phyloP scores from a whole-genome alignment of 495 filamentous ascomycete species.

The Delitschia confertaspora region DNA sequence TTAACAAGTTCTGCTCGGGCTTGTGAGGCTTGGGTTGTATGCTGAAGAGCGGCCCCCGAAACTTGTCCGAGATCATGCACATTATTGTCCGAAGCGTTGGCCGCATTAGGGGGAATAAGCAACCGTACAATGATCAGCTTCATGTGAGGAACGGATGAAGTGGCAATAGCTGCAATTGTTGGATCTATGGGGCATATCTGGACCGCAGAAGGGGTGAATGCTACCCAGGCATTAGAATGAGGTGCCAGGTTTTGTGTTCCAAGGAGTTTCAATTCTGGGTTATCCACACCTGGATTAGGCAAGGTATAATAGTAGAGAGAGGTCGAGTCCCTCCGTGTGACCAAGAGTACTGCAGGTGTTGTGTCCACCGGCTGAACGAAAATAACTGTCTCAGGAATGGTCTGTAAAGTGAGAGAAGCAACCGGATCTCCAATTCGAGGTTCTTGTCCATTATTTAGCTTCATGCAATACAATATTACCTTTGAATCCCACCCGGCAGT shows the following conservation, averaged over 20 bases:
- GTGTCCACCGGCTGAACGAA: slow-evolving; percentile 46
- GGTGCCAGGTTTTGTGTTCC: slow-evolving; percentile 57
- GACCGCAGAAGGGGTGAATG: slow-evolving; percentile 54
- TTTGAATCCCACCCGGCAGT: slow-evolving; percentile 60
- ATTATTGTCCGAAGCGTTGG: neutral
- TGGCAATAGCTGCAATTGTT: slow-evolving; percentile 51
- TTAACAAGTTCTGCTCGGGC: slow-evolving; percentile 41
- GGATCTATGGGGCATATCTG: slow-evolving; percentile 49
- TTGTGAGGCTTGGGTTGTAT: slow-evolving; percentile 43
- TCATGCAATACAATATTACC: slow-evolving; percentile 44
- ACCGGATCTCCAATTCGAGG: slow-evolving; percentile 34
- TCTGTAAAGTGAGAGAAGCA: slow-evolving; percentile 42
- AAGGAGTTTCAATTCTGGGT: slow-evolving; percentile 22
- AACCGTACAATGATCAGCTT: slow-evolving; percentile 57
- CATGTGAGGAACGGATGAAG: slow-evolving; percentile 54
- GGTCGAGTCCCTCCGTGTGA: slow-evolving; percentile 54
- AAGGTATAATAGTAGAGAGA: slow-evolving; percentile 52
- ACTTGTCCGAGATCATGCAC: slow-evolving; percentile 1
- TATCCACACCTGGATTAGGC: slow-evolving; percentile 2
- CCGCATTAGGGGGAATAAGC: slow-evolving; percentile 39
- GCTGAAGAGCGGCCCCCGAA: slow-evolving; percentile 1
- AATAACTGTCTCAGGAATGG: slow-evolving; percentile 54
- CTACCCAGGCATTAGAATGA: slow-evolving; percentile 54
- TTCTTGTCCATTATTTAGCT: neutral
- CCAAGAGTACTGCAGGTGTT: slow-evolving; percentile 41